These are phyloP conservation scores for Xylaria sp. DNA, from an alignment of 2,329 filamentous ascomycete species.

Conservation along the genomic window DNA sequence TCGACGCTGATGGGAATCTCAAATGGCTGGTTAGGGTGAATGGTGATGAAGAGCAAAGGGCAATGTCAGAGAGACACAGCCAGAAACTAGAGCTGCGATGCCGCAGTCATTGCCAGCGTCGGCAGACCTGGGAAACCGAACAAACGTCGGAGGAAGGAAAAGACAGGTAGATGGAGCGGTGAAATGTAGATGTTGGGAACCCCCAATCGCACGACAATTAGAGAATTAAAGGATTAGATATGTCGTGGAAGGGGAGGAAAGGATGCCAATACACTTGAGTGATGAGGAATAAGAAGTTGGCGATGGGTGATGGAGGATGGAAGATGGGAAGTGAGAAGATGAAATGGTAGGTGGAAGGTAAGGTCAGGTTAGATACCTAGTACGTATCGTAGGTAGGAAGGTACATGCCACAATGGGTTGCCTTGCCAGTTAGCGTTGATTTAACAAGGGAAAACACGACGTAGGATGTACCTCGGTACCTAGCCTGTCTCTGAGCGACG, in stretches of 20 bases:
- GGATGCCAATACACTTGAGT: neutral
- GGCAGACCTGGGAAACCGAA: neutral
- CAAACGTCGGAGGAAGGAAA: neutral
- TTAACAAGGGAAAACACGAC: too few relatives aligned
- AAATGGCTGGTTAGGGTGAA: slow-evolving; percentile 1
- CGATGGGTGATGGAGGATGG: neutral
- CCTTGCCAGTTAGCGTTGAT: too few relatives aligned
- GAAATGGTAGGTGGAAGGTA: neutral
- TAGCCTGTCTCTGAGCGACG: neutral
- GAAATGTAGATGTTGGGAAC: neutral
- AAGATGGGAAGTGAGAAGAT: neutral
- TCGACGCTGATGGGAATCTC: neutral
- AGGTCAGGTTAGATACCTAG: neutral
- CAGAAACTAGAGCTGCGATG: slow-evolving; percentile 7
- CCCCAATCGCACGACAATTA: neutral
- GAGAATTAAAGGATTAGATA: neutral
- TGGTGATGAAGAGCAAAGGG: neutral
- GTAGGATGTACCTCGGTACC: neutral
- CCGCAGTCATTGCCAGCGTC: slow-evolving; percentile 17
- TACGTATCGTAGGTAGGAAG: neutral
- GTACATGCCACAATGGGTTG: neutral
- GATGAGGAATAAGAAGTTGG: neutral
- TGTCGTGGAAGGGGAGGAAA: neutral
- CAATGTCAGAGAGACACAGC: slow-evolving; percentile 16
- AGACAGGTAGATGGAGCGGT: neutral